Evolutionary conservation across 768 basidiomycete genomes (phyloP), one percentile per base, ranked within the genome.

Genomic region (Mycena albidolilacea): DNA sequence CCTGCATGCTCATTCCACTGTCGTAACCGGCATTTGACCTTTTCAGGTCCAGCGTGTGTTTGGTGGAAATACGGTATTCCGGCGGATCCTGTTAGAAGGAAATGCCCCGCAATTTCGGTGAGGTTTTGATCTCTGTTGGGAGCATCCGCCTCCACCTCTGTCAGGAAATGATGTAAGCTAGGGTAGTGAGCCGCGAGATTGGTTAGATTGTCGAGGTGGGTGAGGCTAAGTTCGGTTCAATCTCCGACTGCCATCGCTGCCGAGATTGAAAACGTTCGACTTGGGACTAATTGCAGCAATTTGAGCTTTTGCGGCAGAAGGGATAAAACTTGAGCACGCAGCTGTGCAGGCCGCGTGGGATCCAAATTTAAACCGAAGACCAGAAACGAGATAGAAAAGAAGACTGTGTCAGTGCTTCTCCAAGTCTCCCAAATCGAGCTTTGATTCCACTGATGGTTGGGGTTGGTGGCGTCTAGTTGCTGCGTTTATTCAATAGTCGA

Each of bases 161-260:
- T 48, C 17, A 48, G 46, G 50, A 50, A 52, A 48, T 43, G 46
- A 55, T 6, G 30, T 4, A 2, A 2, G 23, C 11, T 55, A 30
- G 54, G 7, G 10, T 7, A n/a, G 7, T 5, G 41, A 11, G 21
- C 10, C 8, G 5, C 59, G 61, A 62, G 61, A 15, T 44, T 48
- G 21, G 62, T 9, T 44, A 44, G 7, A 50, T 9, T 63, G 35
- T 30, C 35, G 62, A 19, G 38, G 50, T 41, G 30, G 30, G 30
- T 30, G 30, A 30, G 30, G 30, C 39, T 39, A 60, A 60, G 59
- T 60, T 60, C n/a, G n/a, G n/a, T 60, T 60, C n/a, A 60, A 41
- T 41, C 59, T 60, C 39, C n/a, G 38, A 39, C 39, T n/a, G 57
- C 19, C 38, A n/a, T 8, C n/a, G 12, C 14, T 60, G 39, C 39